Base-by-base conservation (phyloP, 2,329 filamentous ascomycete species). In the Penicillium sp. region DNA sequence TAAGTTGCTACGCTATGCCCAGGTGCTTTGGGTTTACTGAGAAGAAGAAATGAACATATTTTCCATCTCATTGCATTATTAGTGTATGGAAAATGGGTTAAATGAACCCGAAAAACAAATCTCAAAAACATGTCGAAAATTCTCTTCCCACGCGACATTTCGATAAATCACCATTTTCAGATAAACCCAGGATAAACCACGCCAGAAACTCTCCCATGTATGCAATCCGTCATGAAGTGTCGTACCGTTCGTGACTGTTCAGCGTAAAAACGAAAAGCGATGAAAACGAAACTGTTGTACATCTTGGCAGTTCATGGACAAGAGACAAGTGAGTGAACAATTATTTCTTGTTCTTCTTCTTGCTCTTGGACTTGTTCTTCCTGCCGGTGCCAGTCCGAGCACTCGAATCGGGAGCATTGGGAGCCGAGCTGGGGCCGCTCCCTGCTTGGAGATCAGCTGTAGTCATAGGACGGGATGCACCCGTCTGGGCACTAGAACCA, bases 1-100 rank as follows among this genome's bases (percentile, higher is more conserved):
- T 27, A 22, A 6, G 18, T 20, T 3, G 18, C 18, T 20, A 11
- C 18, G 22, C 13, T 18, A 29, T 38, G 26, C 22, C 28, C 28
- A 48, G 23, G 28, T 8, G 8, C 22, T 52, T 41, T 34, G 28
- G 34, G 32, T 38, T 23, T 37, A 40, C 7, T 36, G 42, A 39
- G 36, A 46, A 36, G 49, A 32, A 40, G 46, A 28, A 32, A 40
- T 35, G 39, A 29, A 46, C 42, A 9, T 22, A 39, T 46, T 41
- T 49, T 36, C 14, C 14, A 48, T 41, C 37, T 26, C 31, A 51
- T 53, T 43, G 4, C 6, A 26, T 9, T 8, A 14, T 14, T 18
- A 16, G 7, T 32, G n/a, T 18, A 32, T 27, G 26, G 9, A 13
- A 11, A 13, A 20, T 20, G 18, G 18, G 18, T 20, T 20, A 20